Evolutionary conservation across 73 alveolate species (phyloP).

Genomic region (Tetrahymena elliotti): DNA sequence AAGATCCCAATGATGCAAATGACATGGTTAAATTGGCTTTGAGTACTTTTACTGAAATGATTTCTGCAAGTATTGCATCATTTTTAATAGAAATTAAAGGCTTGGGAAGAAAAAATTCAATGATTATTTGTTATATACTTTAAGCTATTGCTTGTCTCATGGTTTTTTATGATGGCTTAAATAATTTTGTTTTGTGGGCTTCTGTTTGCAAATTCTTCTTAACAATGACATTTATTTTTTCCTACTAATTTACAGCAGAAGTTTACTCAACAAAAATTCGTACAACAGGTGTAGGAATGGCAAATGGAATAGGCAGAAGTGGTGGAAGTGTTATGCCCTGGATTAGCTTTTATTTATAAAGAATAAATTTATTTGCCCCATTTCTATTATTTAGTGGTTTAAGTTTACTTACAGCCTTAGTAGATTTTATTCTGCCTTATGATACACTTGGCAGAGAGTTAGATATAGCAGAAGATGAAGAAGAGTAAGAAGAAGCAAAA

Average conservation of each 20-base stretch:
- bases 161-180: slow-evolving; percentile 10
- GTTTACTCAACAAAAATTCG: slow-evolving; percentile 37
- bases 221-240: background rate
- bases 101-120: slow-evolving; percentile 33
- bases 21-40: slow-evolving; percentile 22
- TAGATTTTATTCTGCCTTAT: slow-evolving; percentile 29
- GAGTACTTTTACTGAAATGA: slow-evolving; percentile 24
- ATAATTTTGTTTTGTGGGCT: slow-evolving; percentile 14
- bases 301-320: slow-evolving; percentile 40
- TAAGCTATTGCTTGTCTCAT: slow-evolving; percentile 23
- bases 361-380: slow-evolving; percentile 6
- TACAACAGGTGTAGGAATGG: slow-evolving; percentile 45
- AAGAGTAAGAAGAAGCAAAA: background rate
- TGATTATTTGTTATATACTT: slow-evolving; percentile 14
- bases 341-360: slow-evolving; percentile 24
- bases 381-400: slow-evolving; percentile 13
- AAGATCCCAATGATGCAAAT: slow-evolving; percentile 1
- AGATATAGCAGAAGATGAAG: slow-evolving; percentile 2
- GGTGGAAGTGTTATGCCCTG: slow-evolving; percentile 46
- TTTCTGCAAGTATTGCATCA: slow-evolving; percentile 34
- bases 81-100: slow-evolving; percentile 44
- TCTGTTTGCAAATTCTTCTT: background rate
- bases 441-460: slow-evolving; percentile 38
- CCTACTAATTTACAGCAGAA: slow-evolving; percentile 37
- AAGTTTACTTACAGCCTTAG: slow-evolving; percentile 9